Conservation (phyloP, 179 eudicot genomes). For the Spinacia oleracea region DNA sequence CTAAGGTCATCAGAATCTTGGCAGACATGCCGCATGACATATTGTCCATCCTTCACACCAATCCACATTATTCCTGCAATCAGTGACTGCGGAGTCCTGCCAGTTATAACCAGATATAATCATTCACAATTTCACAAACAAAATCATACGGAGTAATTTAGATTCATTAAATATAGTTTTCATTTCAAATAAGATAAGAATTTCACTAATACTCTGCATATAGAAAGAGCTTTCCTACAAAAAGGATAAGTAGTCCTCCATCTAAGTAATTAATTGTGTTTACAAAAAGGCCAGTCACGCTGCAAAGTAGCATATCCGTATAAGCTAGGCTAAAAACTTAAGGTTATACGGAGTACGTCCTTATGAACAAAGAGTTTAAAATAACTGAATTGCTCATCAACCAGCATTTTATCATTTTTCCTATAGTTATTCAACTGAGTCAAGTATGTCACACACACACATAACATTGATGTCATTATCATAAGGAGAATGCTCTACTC, state of each 20-base stretch:
- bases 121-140: not conserved
- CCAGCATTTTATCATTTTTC: not conserved
- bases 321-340: not conserved
- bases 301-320: not conserved
- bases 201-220: not conserved
- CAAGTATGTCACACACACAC: too few relatives aligned
- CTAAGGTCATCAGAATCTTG: slow-evolving; percentile 80
- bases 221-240: too few relatives aligned
- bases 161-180: not conserved
- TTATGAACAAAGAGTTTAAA: not conserved
- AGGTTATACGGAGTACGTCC: too few relatives aligned
- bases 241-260: not conserved
- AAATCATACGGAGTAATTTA: too few relatives aligned
- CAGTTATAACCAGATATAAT: slow-evolving; percentile 26
- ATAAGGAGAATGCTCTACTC: too few relatives aligned
- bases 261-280: not conserved
- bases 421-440: not conserved
- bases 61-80: slow-evolving; percentile 96
- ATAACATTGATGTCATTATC: too few relatives aligned
- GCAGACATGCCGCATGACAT: slow-evolving; percentile 76
- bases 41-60: slow-evolving; percentile 82
- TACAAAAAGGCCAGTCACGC: not conserved
- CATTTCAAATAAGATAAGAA: not conserved
- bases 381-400: not conserved
- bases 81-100: slow-evolving; percentile 83